Percentiles rank a stretch among this genome's conserved stretches.
Conservation (phyloP, 495 filamentous ascomycete species). For the Annulohypoxylon moriforme region DNA sequence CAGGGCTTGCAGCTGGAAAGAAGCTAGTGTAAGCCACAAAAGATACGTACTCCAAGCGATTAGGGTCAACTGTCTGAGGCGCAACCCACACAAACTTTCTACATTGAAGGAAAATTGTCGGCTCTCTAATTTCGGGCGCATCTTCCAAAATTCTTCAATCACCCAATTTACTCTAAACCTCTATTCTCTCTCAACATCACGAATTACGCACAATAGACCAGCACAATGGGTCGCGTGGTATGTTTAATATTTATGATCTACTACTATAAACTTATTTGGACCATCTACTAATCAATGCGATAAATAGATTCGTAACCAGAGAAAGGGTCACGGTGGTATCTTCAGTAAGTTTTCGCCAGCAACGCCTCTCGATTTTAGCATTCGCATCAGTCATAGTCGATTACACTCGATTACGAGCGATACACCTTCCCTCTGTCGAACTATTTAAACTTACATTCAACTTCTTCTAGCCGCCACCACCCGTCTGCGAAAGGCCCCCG, state of each 20-base stretch:
- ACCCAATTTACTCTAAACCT: conserved; percentile 39
- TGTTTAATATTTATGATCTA: conserved; percentile 41
- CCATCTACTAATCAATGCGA: conserved; percentile 38
- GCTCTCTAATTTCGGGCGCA: conserved; percentile 44
- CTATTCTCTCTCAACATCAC: conserved; percentile 42
- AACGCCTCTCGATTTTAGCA: neutral
- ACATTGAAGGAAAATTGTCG: conserved; percentile 49
- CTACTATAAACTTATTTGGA: neutral
- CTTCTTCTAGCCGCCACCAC: conserved; percentile 66
- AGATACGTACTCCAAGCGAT: conserved; percentile 43
- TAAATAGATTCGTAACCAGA: conserved; percentile 87
- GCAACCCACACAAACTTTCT: conserved; percentile 49
- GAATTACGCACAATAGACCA: conserved; percentile 51
- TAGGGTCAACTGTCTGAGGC: conserved; percentile 47
- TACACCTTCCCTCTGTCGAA: conserved; percentile 19
- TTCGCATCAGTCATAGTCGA: conserved; percentile 33
- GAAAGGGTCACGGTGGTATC: conserved; percentile 97
- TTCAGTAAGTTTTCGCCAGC: conserved; percentile 76
- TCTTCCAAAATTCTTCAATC: conserved; percentile 46
- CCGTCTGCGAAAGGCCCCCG: conserved; percentile 86
- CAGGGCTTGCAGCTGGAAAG: conserved; percentile 3
- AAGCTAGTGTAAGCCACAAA: conserved; percentile 14
- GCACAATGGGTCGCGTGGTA: conserved; percentile 65
- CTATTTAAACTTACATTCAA: conserved; percentile 35
- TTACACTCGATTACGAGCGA: conserved; percentile 29